Base-by-base conservation (phyloP, 2,329 filamentous ascomycete genomes). In the Diaporthe destruens region DNA sequence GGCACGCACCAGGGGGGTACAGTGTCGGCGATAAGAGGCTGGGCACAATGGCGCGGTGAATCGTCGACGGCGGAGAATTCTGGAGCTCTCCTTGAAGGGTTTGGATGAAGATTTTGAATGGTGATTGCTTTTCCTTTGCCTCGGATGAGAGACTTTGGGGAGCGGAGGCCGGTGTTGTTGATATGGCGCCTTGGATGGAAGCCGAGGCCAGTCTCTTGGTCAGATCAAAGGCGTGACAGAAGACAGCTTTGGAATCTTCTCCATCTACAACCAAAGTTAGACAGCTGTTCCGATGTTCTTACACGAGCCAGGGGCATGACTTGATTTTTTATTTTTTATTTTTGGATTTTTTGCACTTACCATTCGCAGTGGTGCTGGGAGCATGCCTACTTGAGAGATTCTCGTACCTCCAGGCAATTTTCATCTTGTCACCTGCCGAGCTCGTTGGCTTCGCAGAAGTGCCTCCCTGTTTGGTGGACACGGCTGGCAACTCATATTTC, bases 341-440 rank as follows among this genome's bases (percentile, higher is more conserved):
- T n/a, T n/a, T n/a, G n/a, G n/a, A n/a, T n/a, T n/a, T n/a, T n/a
- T 49, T 73, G 44, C 44, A 74, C 73, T 55, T 74, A 75, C 76
- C 74, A 74, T 68, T 75, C 56, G 74, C 71, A 47, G 65, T 36
- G 18, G 25, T 63, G 36, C 55, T 54, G 39, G 69, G 74, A 71
- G 55, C 29, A 69, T 70, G 75, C 76, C 93, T 77, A 71, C 82
- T 92, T 20, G 93, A 93, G 69, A 98, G 82, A 44, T 91, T 89
- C 82, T 98, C 95, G 83, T 99, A 99, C 81, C 96, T 89, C 96
- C 96, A 99, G 4, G 96, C 96, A 85, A 99, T 99, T 85, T 98
- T 98, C 96, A 99, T 98, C 82, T 92, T 95, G 75, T 96, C 93
- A 81, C 78, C 85, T 81, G 66, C 86, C 44, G 51, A 67, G 20